Percentiles rank a stretch among this genome's conserved stretches.
phyloP scores from a whole-genome alignment of 495 filamentous ascomycete species.

The Penicillium steckii region DNA sequence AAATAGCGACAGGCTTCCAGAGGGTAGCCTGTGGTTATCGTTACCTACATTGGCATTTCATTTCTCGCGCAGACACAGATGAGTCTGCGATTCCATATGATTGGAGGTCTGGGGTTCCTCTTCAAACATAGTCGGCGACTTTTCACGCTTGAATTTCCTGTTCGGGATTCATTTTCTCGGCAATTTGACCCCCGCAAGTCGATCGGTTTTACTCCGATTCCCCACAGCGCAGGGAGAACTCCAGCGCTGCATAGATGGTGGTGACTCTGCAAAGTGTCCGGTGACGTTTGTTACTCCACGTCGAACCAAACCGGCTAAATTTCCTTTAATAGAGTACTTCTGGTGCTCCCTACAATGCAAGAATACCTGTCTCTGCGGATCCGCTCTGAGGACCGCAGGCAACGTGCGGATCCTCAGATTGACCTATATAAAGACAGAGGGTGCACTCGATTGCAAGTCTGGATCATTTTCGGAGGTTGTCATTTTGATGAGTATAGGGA shows the following conservation, averaged over 20 bases:
- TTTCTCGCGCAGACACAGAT: not conserved
- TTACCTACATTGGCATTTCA: not conserved
- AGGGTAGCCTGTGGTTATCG: not conserved
- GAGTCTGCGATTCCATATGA: too few species aligned
- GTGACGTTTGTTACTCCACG: constrained; percentile 14
- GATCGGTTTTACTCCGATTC: constrained; percentile 8
- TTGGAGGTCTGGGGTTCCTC: not conserved
- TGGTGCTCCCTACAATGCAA: constrained; percentile 3
- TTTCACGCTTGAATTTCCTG: constrained; percentile 5
- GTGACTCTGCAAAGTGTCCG: not conserved
- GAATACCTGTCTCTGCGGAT: not conserved
- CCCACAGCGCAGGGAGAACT: constrained; percentile 3
- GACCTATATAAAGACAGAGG: not conserved
- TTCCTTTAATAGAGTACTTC: not conserved
- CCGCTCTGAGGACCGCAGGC: not conserved
- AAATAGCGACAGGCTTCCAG: too few species aligned
- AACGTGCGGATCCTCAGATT: not conserved
- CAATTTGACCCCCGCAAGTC: constrained; percentile 8
- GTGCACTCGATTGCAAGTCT: not conserved
- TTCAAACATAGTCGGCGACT: not conserved
- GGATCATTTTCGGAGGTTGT: not conserved
- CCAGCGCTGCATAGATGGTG: not conserved
- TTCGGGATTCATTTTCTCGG: constrained; percentile 14
- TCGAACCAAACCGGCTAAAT: constrained; percentile 7
- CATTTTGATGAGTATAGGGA: not conserved